Evolutionary conservation across 768 basidiomycete species (phyloP), one percentile per base, ranked within the genome.

Genomic region (Naganishia onofrii): DNA sequence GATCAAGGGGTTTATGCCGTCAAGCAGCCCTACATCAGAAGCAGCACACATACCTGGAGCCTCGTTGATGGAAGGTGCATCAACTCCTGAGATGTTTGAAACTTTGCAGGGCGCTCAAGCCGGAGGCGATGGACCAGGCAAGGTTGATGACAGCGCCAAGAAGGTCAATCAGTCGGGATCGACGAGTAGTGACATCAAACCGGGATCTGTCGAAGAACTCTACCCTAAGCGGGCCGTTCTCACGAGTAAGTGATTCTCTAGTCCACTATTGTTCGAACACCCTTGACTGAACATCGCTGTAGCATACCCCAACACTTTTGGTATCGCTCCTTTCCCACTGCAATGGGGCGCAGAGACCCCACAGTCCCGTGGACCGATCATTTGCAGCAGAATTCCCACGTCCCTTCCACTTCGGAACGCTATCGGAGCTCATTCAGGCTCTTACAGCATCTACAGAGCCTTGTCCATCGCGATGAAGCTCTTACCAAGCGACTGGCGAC

Each of bases 381-480:
- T 98, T 69, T 92, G 90, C 78, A 93, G 90, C 0, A 89, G 94
- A 29, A 88, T 93, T 26, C 86, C 89, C 0, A 85, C 85, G 15
- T 88, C 89, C 17, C 70, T 78, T 3, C 74, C 74, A 19, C 86
- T 88, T 66, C 89, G 95, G 55, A 97, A 97, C 80, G 90, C 94
- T 29, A 86, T 97, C 77, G 94, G 95, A 12, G 93, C 95, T 0
- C 93, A 96, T 79, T 89, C 88, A 0, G 94, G 95, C 7, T 90
- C 89, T 0, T 97, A 97, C 81, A 92, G 90, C 17, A 93, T 96
- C 81, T 97, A 96, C 81, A 88, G 93, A 38, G 92, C 95, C 0
- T 85, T 98, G 15, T 87, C 90, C 12, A 93, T 96, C 77, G 95
- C 93, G 9, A 90, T 95, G 69, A 80, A 81, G 28, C 74, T 77